A percentile compares a stretch with the other conserved stretches of the same genome.
Conservation (phyloP, 129 eudicot genomes). For the Chrysanthemum makinoi region DNA sequence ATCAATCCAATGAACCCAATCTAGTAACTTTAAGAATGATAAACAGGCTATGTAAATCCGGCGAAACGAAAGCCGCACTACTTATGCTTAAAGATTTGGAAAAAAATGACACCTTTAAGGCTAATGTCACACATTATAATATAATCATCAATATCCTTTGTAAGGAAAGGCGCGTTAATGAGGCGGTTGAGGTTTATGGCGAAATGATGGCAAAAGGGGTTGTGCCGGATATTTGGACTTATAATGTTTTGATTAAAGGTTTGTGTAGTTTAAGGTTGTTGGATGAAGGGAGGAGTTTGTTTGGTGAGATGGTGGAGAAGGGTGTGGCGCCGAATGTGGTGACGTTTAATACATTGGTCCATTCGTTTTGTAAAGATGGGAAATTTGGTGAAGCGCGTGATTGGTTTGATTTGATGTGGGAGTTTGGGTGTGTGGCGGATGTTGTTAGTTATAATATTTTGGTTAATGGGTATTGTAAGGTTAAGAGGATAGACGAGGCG, state of each 20-base stretch:
- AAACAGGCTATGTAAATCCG: slow-evolving; percentile 33
- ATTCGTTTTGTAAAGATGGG: slow-evolving; percentile 32
- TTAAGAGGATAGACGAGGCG: slow-evolving; percentile 24
- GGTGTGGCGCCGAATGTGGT: slow-evolving; percentile 20
- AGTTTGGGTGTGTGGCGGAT: slow-evolving; percentile 20
- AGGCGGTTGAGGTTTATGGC: slow-evolving; percentile 18
- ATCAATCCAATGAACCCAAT: slow-evolving; percentile 28
- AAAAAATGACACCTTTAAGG: slow-evolving; percentile 6
- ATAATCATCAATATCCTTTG: slow-evolving; percentile 25
- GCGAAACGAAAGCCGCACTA: slow-evolving; percentile 26
- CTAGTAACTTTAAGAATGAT: not conserved
- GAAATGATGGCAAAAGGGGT: slow-evolving; percentile 28
- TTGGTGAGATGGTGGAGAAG: slow-evolving; percentile 27
- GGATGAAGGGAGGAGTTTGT: slow-evolving; percentile 11
- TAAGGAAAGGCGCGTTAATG: slow-evolving; percentile 12
- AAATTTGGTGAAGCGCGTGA: slow-evolving; percentile 15
- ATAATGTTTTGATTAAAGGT: slow-evolving; percentile 30
- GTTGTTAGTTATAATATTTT: slow-evolving; percentile 35
- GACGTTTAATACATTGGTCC: slow-evolving; percentile 24
- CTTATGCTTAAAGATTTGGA: slow-evolving; percentile 23
- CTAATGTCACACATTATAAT: slow-evolving; percentile 1
- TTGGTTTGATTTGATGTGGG: slow-evolving; percentile 23
- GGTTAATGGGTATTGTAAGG: slow-evolving; percentile 33
- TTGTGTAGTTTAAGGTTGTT: slow-evolving; percentile 19
- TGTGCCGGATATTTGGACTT: slow-evolving; percentile 27